Evolutionary conservation across 306 rosid species (phyloP).

Genomic region (Citrullus amarus): DNA sequence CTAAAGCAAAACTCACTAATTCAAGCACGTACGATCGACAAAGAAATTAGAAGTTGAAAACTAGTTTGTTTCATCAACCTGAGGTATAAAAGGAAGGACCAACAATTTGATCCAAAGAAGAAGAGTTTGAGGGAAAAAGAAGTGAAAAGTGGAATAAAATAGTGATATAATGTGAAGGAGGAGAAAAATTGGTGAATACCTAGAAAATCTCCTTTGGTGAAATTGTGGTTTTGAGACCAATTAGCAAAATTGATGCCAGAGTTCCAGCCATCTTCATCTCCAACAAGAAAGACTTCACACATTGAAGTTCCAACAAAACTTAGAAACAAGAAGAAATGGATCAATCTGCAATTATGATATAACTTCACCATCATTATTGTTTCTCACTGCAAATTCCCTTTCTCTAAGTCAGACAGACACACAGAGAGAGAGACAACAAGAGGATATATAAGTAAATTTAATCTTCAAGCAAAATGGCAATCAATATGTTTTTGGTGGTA

Average conservation of each 20-base stretch:
- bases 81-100: too few species aligned
- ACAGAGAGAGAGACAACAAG: background rate
- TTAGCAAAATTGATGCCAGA: conserved; percentile 12
- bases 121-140: background rate
- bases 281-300: conserved; percentile 18
- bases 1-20: too few species aligned
- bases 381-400: background rate
- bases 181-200: conserved; percentile 8
- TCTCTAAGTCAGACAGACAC: background rate
- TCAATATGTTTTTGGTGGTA: conserved; percentile 1
- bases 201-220: conserved; percentile 21
- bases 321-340: conserved; percentile 4
- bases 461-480: background rate
- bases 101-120: too few species aligned
- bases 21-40: too few species aligned
- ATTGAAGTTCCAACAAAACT: background rate
- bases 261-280: conserved; percentile 27
- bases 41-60: too few species aligned
- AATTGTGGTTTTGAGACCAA: conserved; percentile 20
- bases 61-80: too few species aligned
- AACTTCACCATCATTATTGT: background rate
- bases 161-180: too few species aligned
- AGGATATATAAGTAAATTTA: background rate
- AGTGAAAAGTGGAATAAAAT: too few species aligned
- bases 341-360: background rate